Evolutionary conservation across 345 rosid species (phyloP).

Genomic region (Salix purpurea): DNA sequence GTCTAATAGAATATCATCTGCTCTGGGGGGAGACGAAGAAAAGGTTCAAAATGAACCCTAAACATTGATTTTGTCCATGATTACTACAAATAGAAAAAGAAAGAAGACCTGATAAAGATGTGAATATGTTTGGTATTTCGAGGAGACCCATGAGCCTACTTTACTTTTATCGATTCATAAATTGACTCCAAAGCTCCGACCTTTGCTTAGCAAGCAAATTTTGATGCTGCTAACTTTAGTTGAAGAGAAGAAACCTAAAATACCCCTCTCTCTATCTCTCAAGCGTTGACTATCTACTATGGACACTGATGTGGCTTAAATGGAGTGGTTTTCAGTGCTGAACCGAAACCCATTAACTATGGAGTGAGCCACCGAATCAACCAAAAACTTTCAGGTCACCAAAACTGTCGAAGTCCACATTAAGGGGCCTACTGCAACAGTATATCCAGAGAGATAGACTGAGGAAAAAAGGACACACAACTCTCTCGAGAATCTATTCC

Average conservation of each 20-base stretch:
- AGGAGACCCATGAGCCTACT: slow-evolving; percentile 15
- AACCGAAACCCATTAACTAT: slow-evolving; percentile 15
- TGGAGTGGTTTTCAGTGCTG: slow-evolving; percentile 19
- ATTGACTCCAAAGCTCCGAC: background rate
- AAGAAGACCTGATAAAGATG: background rate
- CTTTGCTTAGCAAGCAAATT: slow-evolving; percentile 28
- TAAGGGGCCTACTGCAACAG: background rate
- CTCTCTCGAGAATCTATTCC: slow-evolving; percentile 23
- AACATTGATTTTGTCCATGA: background rate
- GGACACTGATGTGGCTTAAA: slow-evolving; percentile 15
- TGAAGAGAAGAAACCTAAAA: background rate
- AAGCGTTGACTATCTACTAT: background rate
- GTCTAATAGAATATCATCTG: background rate
- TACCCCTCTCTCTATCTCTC: background rate
- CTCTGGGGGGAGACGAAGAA: background rate
- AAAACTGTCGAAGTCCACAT: slow-evolving; percentile 19
- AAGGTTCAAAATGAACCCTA: background rate
- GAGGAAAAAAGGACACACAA: background rate
- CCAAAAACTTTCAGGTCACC: slow-evolving; percentile 23
- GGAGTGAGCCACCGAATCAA: slow-evolving; percentile 52
- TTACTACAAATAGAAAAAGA: background rate
- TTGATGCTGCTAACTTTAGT: background rate
- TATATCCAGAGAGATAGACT: too few species aligned
- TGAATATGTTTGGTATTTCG: slow-evolving; percentile 19
- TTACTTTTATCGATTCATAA: background rate